phyloP scores from a whole-genome alignment of 1,284 basidiomycete species.

The Microbotryum silenes-acaulis region DNA sequence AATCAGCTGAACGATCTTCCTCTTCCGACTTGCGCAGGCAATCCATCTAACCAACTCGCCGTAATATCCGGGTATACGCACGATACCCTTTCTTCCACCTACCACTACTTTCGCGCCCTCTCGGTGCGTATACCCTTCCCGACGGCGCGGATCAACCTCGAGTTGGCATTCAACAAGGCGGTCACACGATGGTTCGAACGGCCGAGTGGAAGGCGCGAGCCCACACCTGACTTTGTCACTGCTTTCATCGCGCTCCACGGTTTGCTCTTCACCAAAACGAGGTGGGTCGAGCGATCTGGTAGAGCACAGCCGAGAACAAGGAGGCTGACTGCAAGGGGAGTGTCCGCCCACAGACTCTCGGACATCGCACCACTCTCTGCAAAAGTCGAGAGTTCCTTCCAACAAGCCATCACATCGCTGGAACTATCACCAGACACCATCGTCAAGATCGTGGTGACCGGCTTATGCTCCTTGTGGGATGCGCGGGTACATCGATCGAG shows the following conservation, averaged over 20 bases:
- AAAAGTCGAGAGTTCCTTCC: constrained; percentile 9
- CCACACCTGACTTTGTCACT: constrained; percentile 22
- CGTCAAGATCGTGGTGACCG: constrained; percentile 62
- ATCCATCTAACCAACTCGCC: constrained; percentile 90
- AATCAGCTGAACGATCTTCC: neutral
- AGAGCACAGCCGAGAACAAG: too few species aligned
- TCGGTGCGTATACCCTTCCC: constrained; percentile 80
- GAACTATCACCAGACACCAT: constrained; percentile 68
- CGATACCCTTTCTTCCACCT: constrained; percentile 70
- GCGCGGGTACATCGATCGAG: constrained; percentile 54
- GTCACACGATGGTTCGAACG: constrained; percentile 38
- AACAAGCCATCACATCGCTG: constrained; percentile 45
- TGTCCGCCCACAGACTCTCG: constrained; percentile 1
- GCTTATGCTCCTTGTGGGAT: constrained; percentile 72
- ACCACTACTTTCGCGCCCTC: constrained; percentile 85
- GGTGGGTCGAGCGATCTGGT: neutral
- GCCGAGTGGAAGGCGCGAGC: constrained; percentile 42
- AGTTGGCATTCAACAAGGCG: constrained; percentile 58
- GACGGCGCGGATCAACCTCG: constrained; percentile 76
- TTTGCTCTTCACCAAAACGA: constrained; percentile 16
- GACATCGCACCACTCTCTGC: constrained; percentile 9
- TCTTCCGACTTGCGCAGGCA: constrained; percentile 49
- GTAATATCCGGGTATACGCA: constrained; percentile 77
- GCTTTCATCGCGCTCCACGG: constrained; percentile 21
- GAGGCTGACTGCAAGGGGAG: too few species aligned